Evolutionary conservation across 1,284 basidiomycete genomes (phyloP).

Genomic region (Irpex sp.): DNA sequence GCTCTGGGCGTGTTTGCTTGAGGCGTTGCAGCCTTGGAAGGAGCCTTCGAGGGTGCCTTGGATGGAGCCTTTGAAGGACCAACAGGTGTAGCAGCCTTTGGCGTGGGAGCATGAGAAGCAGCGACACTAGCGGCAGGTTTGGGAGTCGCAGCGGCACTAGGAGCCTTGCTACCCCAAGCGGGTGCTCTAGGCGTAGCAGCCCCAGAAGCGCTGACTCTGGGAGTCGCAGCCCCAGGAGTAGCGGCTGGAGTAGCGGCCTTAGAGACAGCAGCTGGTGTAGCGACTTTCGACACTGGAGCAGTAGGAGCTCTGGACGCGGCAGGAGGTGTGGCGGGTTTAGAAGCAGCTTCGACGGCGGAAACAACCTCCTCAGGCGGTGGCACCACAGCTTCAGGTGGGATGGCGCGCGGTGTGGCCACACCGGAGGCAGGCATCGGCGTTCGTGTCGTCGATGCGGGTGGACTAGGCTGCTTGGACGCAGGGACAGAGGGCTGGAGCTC

Average conservation of each 20-base stretch:
- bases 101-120: slow-evolving; percentile 1
- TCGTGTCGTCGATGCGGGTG: slow-evolving; percentile 12
- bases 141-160: not conserved
- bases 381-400: slow-evolving; percentile 4
- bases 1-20: slow-evolving; percentile 12
- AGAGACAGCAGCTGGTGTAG: slow-evolving; percentile 11
- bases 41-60: slow-evolving; percentile 5
- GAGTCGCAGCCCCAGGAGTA: slow-evolving; percentile 16
- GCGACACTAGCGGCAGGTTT: not conserved
- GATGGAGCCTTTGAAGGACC: slow-evolving; percentile 5
- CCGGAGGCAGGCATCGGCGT: slow-evolving; percentile 2
- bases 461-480: not conserved
- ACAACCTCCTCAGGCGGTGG: not conserved
- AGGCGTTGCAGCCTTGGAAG: slow-evolving; percentile 17
- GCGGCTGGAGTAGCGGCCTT: slow-evolving; percentile 19
- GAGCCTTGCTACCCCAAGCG: not conserved
- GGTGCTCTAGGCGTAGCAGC: slow-evolving; percentile 6
- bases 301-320: slow-evolving; percentile 11
- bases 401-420: not conserved
- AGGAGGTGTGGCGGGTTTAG: slow-evolving; percentile 15
- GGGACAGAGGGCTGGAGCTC: not conserved
- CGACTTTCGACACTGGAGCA: not conserved
- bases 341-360: slow-evolving; percentile 2
- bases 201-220: slow-evolving; percentile 14
- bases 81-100: slow-evolving; percentile 1